Evolutionary conservation across 1,284 basidiomycete species (phyloP).

Genomic region (Phylloboletellus chloephorus): DNA sequence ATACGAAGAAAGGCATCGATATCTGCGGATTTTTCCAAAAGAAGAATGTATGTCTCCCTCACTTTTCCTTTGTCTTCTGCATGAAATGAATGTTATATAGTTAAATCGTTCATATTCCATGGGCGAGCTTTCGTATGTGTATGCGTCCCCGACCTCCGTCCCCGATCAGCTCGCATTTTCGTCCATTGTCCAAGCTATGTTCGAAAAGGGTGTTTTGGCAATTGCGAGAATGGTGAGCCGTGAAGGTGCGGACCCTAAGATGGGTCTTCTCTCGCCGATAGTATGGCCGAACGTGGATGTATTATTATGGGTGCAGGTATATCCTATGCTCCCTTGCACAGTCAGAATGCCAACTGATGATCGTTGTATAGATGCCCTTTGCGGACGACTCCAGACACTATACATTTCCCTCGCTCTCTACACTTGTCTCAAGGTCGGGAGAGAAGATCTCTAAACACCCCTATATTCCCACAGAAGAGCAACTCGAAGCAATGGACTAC

Average conservation of each 20-base stretch:
- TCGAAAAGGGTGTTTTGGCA: conserved; percentile 57
- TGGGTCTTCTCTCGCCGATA: conserved; percentile 70
- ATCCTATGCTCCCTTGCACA: conserved; percentile 12
- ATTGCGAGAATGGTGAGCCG: conserved; percentile 77
- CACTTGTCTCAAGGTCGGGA: conserved; percentile 73
- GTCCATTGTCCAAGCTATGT: conserved; percentile 81
- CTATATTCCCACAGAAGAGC: conserved; percentile 77
- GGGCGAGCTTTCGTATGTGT: conserved; percentile 86
- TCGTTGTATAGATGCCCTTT: conserved; percentile 73
- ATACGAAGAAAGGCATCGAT: conserved; percentile 79
- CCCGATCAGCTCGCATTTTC: conserved; percentile 82
- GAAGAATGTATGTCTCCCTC: conserved; percentile 47
- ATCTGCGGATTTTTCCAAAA: conserved; percentile 78
- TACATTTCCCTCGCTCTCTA: conserved; percentile 78
- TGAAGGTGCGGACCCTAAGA: conserved; percentile 75
- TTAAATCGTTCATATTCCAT: conserved; percentile 78
- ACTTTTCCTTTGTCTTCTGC: background rate
- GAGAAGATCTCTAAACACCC: conserved; percentile 71
- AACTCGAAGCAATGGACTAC: conserved; percentile 76
- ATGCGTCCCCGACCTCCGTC: conserved; percentile 65
- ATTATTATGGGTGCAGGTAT: conserved; percentile 77
- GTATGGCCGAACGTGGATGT: conserved; percentile 68
- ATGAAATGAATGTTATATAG: conserved; percentile 34
- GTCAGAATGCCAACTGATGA: background rate
- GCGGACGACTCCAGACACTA: conserved; percentile 89